Conservation (phyloP, 2,329 filamentous ascomycete genomes). For the Epichloe aotearoae region DNA sequence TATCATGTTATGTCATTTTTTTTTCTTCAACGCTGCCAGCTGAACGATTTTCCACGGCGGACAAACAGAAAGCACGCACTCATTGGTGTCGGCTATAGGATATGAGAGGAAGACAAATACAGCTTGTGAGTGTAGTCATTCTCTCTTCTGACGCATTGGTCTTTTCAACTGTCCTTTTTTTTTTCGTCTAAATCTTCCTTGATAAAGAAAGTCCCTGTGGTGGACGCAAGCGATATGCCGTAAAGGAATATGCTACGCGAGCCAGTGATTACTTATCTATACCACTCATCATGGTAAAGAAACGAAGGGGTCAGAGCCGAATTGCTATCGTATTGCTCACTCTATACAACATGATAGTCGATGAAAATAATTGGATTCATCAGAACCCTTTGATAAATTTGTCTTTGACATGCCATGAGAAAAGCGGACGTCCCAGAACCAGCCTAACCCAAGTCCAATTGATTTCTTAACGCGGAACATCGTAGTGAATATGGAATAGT, state of each 20-base stretch:
- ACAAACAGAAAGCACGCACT: not conserved
- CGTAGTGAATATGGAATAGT: not conserved
- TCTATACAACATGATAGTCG: not conserved
- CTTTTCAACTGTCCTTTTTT: no score
- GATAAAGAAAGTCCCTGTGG: not conserved
- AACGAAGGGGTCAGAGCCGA: not conserved
- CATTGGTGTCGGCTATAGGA: no score
- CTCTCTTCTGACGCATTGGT: no score
- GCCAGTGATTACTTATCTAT: not conserved
- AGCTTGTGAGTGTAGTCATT: no score
- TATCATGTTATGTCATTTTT: not conserved
- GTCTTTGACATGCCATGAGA: slow-evolving; percentile 2
- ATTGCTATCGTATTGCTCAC: not conserved
- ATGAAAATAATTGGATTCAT: not conserved
- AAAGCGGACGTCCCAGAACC: slow-evolving; percentile 1
- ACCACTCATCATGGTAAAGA: not conserved
- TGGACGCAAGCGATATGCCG: not conserved
- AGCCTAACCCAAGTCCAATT: slow-evolving; percentile 4
- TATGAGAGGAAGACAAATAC: no score
- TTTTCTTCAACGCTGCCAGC: not conserved
- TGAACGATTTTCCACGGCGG: not conserved
- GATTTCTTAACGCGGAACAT: not conserved
- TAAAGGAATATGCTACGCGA: not conserved
- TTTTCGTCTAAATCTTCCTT: no score
- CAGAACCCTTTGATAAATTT: not conserved